phyloP scores from a whole-genome alignment of 106 monocot genomes.

The Allium sativum region DNA sequence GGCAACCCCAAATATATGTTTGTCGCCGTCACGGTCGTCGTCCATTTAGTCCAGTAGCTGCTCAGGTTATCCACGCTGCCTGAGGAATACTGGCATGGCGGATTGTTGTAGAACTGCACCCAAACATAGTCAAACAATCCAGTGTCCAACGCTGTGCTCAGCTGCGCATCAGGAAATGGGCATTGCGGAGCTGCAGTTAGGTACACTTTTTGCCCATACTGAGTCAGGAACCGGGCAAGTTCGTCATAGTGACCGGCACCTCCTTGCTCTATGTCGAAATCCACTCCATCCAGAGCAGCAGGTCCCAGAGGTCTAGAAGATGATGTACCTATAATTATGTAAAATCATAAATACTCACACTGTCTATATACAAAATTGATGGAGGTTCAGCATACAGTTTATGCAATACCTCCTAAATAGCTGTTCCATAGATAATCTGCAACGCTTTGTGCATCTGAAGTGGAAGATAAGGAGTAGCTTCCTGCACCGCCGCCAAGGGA shows the following conservation, averaged over 20 bases:
- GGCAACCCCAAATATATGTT: conserved; percentile 35
- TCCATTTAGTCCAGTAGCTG: conserved; percentile 36
- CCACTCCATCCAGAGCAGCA: conserved; percentile 49
- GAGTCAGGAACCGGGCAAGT: conserved; percentile 14
- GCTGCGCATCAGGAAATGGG: conserved; percentile 29
- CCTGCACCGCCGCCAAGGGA: conserved; percentile 37
- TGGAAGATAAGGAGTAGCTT: conserved; percentile 26
- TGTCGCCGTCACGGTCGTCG: conserved; percentile 15
- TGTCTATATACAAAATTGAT: neutral
- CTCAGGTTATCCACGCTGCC: conserved; percentile 11
- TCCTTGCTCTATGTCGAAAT: conserved; percentile 46
- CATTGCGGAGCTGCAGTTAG: conserved; percentile 54
- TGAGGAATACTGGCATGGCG: conserved; percentile 27
- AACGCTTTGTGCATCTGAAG: conserved; percentile 27
- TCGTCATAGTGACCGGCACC: conserved; percentile 18
- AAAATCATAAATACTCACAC: neutral
- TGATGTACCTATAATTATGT: conserved; percentile 10
- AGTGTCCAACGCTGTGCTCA: conserved; percentile 23
- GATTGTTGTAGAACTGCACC: conserved; percentile 63
- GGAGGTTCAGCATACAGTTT: neutral
- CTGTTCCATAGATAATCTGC: conserved; percentile 50
- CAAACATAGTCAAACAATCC: conserved; percentile 44
- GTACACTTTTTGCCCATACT: conserved; percentile 24
- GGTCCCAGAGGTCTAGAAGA: conserved; percentile 31
- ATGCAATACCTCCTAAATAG: conserved; percentile 29